A percentile compares a stretch with the other conserved stretches of the same genome.
Evolutionary conservation across 139 green algal genomes (phyloP).

Genomic region (Trebouxia sp.): DNA sequence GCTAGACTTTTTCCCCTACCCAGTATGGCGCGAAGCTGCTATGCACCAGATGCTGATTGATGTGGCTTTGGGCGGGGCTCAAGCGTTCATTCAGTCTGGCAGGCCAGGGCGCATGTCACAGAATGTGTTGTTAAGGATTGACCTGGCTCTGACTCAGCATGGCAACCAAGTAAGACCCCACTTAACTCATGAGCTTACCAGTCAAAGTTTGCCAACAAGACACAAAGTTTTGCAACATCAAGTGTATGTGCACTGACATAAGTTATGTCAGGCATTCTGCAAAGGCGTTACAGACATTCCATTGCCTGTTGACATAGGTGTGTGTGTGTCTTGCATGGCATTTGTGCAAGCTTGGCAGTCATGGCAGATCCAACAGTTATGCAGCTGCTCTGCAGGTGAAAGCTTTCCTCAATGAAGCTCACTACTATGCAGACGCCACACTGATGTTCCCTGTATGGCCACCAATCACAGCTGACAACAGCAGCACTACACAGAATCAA

Average conservation of each 20-base stretch:
- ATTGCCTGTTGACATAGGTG: no score
- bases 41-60: conserved; percentile 8
- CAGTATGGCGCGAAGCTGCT: neutral
- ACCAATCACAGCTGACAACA: neutral
- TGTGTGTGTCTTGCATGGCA: no score
- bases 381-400: conserved; percentile 9
- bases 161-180: neutral
- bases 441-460: conserved; percentile 19
- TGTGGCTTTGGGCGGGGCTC: neutral
- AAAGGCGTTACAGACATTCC: no score
- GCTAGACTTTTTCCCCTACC: neutral
- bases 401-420: conserved; percentile 13
- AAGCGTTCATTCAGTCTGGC: neutral
- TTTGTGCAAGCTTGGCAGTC: no score
- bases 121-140: neutral
- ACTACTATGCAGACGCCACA: conserved; percentile 3
- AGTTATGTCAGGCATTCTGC: no score
- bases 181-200: no score
- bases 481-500: neutral
- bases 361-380: no score
- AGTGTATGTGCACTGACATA: no score
- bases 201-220: no score
- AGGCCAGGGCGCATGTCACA: neutral
- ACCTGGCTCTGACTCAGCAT: conserved; percentile 5
- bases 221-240: no score